Evolutionary conservation across 139 green algal genomes (phyloP), one percentile per base, ranked within the genome.

Genomic region (Tetraselmis chui): DNA sequence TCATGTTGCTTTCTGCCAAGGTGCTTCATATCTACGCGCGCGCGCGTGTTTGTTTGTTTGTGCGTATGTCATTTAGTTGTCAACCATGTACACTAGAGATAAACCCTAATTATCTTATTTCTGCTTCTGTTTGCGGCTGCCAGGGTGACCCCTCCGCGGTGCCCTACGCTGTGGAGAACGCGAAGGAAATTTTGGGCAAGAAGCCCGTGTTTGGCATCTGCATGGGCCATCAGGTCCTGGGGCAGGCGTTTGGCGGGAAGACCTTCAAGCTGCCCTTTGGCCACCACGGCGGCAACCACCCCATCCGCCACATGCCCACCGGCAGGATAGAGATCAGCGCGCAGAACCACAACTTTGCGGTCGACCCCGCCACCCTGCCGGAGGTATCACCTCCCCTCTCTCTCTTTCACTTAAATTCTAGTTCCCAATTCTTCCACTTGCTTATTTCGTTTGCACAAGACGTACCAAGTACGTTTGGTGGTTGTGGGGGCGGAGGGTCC

Each of bases 261-360:
- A 99, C 97, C 30, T 99, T 98, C 93, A 99, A 99, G 92, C 91
- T 99, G 31, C 97, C 97, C 86, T 99, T 99, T 86, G 97, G 97
- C 0, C 97, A 99, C 92, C 97, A 99, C 84, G 97, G 97, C 78
- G 97, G 96, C 81, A 99, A 99, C 93, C 97, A 99, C 92, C 97
- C 97, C 78, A 97, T 99, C 85, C 87, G 94, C 30, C 85, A 94
- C 86, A 87, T 88, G 59, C 78, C 87, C n/a, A 92, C 90, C 30
- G 92, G 93, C 29, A 91, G 92, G 75, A 92, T 97, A 59, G 92
- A 97, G 89, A 92, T 97, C 84, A 94, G 87, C 28, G 90, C 94
- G 26, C 96, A 99, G 86, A 99, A 99, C 89, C 97, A 99, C 92
- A 99, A 99, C 93, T 99, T 97, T 88, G 97, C 97, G 0, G 97